Percentiles rank a stretch among this genome's conserved stretches.
Conservation (phyloP, 768 basidiomycete species). For the Terana coerulea region DNA sequence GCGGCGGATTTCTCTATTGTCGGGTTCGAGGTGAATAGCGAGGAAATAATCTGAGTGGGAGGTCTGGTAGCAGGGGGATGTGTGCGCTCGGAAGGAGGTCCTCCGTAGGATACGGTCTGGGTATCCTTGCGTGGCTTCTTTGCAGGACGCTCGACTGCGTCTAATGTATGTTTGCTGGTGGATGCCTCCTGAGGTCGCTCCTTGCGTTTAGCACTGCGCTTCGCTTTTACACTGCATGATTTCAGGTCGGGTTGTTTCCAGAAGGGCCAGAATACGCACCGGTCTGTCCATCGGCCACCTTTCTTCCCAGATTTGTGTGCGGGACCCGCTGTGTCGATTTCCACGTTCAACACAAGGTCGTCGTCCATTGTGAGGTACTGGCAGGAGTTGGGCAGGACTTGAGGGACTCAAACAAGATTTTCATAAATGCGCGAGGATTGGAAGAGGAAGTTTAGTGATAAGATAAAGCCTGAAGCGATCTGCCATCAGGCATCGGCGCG, state of each 20-base stretch:
- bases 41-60: conserved; percentile 68
- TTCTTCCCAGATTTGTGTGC: conserved; percentile 39
- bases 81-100: not conserved
- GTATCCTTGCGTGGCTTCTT: conserved; percentile 43
- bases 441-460: not conserved
- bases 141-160: conserved; percentile 33
- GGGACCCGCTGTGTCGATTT: conserved; percentile 31
- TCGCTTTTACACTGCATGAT: conserved; percentile 62
- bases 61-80: conserved; percentile 28
- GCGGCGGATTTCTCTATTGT: conserved; percentile 18
- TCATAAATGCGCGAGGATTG: not conserved
- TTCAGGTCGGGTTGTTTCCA: conserved; percentile 17
- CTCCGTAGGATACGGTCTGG: not conserved
- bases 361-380: conserved; percentile 15
- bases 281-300: conserved; percentile 74
- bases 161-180: conserved; percentile 10
- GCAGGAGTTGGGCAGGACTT: not conserved
- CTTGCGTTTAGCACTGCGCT: conserved; percentile 64
- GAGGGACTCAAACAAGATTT: not conserved
- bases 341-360: conserved; percentile 17
- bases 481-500: not conserved
- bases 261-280: conserved; percentile 39
- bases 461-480: not conserved
- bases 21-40: conserved; percentile 28
- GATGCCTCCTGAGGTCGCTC: conserved; percentile 34